A percentile compares a stretch with the other conserved stretches of the same genome.
These are phyloP conservation scores for Staphylotrichum longicolle DNA, from an alignment of 495 filamentous ascomycete genomes.

Conservation along the genomic window DNA sequence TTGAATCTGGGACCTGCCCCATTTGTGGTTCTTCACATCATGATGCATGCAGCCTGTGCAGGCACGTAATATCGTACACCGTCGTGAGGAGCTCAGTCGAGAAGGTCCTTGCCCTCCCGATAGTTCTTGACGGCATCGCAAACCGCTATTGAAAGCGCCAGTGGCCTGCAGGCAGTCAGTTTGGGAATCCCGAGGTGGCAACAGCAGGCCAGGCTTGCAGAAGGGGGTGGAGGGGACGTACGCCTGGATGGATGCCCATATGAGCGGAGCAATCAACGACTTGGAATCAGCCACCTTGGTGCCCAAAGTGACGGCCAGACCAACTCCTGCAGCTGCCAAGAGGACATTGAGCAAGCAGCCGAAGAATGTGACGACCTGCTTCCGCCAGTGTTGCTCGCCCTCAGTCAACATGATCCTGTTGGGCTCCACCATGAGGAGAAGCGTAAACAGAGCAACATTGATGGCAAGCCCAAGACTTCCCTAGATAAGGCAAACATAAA, in stretches of 20 bases:
- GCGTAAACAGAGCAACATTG: slow-evolving; percentile 27
- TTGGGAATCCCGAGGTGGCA: background rate
- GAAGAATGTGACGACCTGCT: slow-evolving; percentile 30
- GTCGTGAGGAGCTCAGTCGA: slow-evolving; percentile 23
- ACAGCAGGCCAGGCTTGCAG: background rate
- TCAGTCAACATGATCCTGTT: slow-evolving; percentile 29
- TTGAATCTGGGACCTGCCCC: background rate
- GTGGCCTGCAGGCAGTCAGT: slow-evolving; percentile 22
- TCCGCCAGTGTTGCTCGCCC: slow-evolving; percentile 36
- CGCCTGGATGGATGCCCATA: slow-evolving; percentile 28
- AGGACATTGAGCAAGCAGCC: slow-evolving; percentile 31
- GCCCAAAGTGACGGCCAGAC: slow-evolving; percentile 26
- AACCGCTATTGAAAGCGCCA: slow-evolving; percentile 26
- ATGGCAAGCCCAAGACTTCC: slow-evolving; percentile 27
- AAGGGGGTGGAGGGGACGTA: slow-evolving; percentile 14
- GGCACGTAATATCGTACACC: background rate
- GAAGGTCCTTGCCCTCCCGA: slow-evolving; percentile 31
- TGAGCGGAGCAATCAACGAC: slow-evolving; percentile 28
- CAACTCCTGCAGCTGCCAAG: slow-evolving; percentile 28
- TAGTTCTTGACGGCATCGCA: slow-evolving; percentile 34
- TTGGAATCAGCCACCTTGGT: slow-evolving; percentile 22
- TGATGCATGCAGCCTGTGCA: no score
- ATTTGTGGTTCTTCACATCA: no score
- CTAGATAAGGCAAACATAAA: slow-evolving; percentile 13
- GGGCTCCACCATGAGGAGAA: slow-evolving; percentile 26